Evolutionary conservation across 805 yeast species (phyloP), one percentile per base, ranked within the genome.

Genomic region (Blastobotrys mokoenaii): DNA sequence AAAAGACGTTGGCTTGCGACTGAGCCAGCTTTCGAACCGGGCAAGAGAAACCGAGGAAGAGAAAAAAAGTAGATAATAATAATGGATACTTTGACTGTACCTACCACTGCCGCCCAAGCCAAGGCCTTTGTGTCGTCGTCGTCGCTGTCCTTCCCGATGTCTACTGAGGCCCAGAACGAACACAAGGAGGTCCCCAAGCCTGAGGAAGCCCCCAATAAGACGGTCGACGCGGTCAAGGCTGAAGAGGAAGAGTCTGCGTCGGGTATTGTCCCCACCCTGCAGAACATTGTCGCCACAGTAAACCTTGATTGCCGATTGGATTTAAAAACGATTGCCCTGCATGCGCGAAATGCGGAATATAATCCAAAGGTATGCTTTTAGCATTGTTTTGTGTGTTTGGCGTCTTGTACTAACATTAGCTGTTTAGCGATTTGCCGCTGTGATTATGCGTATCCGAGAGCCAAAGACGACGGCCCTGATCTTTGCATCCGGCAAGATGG

Each of bases 401-500:
- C 45, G 11, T 30, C 33, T 15, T 38, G n/a, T 34, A 14, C 20
- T 40, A 32, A 41, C 33, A 18, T 17, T 31, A 10, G 18, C 17
- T 10, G 14, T 12, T 12, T 60, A 65, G 64, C 95, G 98, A 72
- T 93, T 93, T 71, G 98, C 98, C 11, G 98, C 98, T 48, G 98
- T 93, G 41, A 93, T 93, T 57, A 93, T 93, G 98, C 85, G 98
- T 74, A 93, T 93, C 57, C 79, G 98, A 67, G 98, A 93, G 65
- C 98, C 98, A 14, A 93, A 93, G 66, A 93, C 98, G 1, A 93
- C 98, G 1, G 97, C 98, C 0, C 73, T 93, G 55, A 93, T 93
- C 54, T 93, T 93, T 66, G 98, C 98, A 1, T 88, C 97, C 1
- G 98, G 98, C 60, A 93, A 93, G 67, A 93, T 93, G 98, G 98